A percentile compares a stretch with the other conserved stretches of the same genome.
Evolutionary conservation across 1,284 basidiomycete species (phyloP).

Genomic region (Ustilago curta): DNA sequence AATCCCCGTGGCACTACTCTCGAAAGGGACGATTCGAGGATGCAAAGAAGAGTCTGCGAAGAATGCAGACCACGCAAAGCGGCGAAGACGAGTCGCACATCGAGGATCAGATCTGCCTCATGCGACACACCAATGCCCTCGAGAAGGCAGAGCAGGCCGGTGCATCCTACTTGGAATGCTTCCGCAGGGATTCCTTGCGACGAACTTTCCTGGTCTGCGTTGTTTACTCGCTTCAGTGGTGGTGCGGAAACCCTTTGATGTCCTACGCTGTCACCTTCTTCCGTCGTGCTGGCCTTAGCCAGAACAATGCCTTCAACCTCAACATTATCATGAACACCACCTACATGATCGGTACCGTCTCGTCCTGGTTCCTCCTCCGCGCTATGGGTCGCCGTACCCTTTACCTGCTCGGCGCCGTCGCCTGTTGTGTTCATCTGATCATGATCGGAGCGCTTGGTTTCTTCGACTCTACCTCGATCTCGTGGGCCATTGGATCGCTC

Average conservation of each 20-base stretch:
- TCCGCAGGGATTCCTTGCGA: conserved; percentile 70
- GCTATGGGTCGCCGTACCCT: conserved; percentile 70
- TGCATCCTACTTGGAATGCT: conserved; percentile 71
- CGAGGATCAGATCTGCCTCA: conserved; percentile 71
- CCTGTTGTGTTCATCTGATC: conserved; percentile 70
- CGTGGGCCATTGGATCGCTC: conserved; percentile 70
- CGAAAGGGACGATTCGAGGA: conserved; percentile 71
- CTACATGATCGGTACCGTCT: conserved; percentile 69
- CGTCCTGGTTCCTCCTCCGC: conserved; percentile 70
- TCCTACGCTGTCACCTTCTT: conserved; percentile 70
- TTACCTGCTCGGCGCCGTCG: conserved; percentile 71
- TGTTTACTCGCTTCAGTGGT: conserved; percentile 66
- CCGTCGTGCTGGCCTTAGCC: conserved; percentile 70
- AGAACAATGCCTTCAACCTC: conserved; percentile 69
- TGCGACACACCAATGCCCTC: conserved; percentile 70
- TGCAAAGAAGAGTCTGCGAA: conserved; percentile 65
- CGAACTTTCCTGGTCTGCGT: conserved; percentile 70
- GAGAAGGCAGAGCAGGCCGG: conserved; percentile 68
- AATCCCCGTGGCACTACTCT: conserved; percentile 71
- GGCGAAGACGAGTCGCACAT: conserved; percentile 29
- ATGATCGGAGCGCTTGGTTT: conserved; percentile 71
- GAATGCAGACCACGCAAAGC: conserved; percentile 17
- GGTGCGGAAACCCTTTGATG: conserved; percentile 65
- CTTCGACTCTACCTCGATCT: conserved; percentile 27
- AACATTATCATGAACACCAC: conserved; percentile 69